Conservation (phyloP, 768 basidiomycete genomes). For the Boletellus ananas region DNA sequence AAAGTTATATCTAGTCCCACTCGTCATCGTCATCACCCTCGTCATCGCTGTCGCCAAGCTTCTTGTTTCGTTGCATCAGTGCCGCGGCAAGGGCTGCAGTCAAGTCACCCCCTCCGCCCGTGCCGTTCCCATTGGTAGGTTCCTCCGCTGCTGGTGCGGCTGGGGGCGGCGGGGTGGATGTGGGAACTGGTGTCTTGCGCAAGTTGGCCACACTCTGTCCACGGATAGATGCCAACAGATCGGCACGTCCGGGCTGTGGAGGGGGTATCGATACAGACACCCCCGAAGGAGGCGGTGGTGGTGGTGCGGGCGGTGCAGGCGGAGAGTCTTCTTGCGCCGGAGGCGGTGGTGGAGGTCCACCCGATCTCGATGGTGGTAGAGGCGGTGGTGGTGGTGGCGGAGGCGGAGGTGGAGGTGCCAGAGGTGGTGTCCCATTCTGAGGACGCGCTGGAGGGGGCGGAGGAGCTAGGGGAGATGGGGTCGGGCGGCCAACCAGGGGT, state of each 20-base stretch:
- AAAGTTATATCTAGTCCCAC: constrained; percentile 39
- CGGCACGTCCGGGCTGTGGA: constrained; percentile 56
- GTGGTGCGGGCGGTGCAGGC: constrained; percentile 34
- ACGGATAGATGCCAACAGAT: constrained; percentile 77
- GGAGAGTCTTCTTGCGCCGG: constrained; percentile 24
- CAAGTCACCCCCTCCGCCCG: constrained; percentile 58
- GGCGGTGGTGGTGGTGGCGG: constrained; percentile 29
- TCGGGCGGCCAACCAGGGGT: constrained; percentile 16
- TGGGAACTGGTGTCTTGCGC: constrained; percentile 45
- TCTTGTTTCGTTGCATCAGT: constrained; percentile 77
- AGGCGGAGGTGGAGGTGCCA: constrained; percentile 21
- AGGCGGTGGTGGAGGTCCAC: constrained; percentile 29
- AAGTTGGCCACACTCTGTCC: constrained; percentile 73
- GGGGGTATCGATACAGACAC: constrained; percentile 33
- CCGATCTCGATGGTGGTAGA: constrained; percentile 24
- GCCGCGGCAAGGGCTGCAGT: constrained; percentile 84
- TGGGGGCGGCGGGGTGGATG: constrained; percentile 34
- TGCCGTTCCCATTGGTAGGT: constrained; percentile 30
- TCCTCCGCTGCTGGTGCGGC: constrained; percentile 32
- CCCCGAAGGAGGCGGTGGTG: constrained; percentile 40
- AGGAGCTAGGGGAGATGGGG: constrained; percentile 31
- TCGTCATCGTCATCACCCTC: constrained; percentile 74
- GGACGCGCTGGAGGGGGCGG: constrained; percentile 33
- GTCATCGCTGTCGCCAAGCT: constrained; percentile 82
- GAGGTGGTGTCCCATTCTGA: constrained; percentile 17